Percentiles rank a stretch among this genome's conserved stretches.
These are phyloP conservation scores for Ceratocystis huliohia DNA, from an alignment of 2,329 filamentous ascomycete genomes.

Conservation along the genomic window DNA sequence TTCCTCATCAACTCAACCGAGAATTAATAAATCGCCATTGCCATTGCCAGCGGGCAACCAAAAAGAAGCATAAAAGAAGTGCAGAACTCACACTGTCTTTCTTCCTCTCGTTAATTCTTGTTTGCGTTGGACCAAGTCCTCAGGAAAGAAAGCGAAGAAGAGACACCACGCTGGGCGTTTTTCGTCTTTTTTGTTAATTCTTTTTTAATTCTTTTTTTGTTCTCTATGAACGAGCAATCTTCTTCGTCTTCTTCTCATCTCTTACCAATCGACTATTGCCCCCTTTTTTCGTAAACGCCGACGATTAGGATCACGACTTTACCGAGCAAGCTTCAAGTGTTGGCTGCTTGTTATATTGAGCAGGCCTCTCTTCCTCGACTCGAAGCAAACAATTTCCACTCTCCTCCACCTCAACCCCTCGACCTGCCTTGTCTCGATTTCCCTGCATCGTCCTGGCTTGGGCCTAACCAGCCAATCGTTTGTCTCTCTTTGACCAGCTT, in stretches of 20 bases:
- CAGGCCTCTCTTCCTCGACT: background rate
- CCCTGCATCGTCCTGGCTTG: background rate
- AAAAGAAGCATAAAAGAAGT: background rate
- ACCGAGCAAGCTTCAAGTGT: no score
- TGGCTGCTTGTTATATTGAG: no score
- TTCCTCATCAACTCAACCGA: background rate
- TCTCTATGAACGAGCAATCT: background rate
- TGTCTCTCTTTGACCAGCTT: background rate
- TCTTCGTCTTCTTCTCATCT: background rate
- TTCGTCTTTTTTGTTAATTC: background rate
- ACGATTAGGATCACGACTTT: no score
- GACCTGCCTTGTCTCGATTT: background rate
- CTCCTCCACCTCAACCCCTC: background rate
- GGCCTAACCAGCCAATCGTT: background rate
- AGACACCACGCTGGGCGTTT: constrained; percentile 12
- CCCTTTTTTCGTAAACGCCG: background rate
- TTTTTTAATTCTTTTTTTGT: constrained; percentile 9
- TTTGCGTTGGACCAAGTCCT: background rate
- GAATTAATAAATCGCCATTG: background rate
- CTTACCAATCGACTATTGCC: background rate
- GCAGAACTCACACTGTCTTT: background rate
- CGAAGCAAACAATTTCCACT: background rate
- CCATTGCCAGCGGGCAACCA: background rate
- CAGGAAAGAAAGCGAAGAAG: background rate
- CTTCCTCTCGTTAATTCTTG: background rate